Percentiles rank a stretch among this genome's conserved stretches.
These are phyloP conservation scores for Leccinum olivaceopallidum DNA, from an alignment of 768 basidiomycete species.

Conservation along the genomic window DNA sequence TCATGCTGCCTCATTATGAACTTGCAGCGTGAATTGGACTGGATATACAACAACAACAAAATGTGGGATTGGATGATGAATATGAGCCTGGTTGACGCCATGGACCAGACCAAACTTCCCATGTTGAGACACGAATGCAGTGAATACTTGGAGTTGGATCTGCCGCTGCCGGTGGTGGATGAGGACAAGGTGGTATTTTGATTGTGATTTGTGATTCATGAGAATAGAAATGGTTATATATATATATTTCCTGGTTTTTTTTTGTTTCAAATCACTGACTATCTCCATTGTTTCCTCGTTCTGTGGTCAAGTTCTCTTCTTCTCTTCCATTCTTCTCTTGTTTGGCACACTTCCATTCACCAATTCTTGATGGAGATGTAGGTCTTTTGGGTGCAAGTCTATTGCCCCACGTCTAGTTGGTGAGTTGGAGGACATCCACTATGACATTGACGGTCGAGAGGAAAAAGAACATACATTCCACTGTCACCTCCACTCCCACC, in stretches of 20 bases:
- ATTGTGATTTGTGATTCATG: background rate
- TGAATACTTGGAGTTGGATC: background rate
- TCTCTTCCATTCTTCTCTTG: background rate
- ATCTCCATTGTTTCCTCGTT: background rate
- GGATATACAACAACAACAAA: background rate
- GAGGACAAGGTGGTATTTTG: background rate
- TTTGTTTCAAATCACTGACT: background rate
- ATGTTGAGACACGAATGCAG: background rate
- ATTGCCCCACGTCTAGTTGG: too few relatives aligned
- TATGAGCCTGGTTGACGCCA: background rate
- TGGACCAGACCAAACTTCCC: conserved; percentile 9
- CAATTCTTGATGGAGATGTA: background rate
- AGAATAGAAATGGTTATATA: background rate
- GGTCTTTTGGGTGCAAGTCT: too few relatives aligned
- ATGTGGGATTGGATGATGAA: background rate
- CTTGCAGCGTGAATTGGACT: conserved; percentile 24
- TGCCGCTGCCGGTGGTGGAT: background rate
- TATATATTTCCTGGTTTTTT: background rate
- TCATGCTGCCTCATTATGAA: too few relatives aligned
- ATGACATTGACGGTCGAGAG: too few relatives aligned
- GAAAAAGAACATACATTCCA: too few relatives aligned
- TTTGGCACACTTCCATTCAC: background rate
- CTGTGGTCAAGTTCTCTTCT: background rate
- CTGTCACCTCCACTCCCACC: too few relatives aligned
- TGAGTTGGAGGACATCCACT: too few relatives aligned